Conservation (phyloP, 495 filamentous ascomycete genomes). For the Aspergillus sclerotioniger region DNA sequence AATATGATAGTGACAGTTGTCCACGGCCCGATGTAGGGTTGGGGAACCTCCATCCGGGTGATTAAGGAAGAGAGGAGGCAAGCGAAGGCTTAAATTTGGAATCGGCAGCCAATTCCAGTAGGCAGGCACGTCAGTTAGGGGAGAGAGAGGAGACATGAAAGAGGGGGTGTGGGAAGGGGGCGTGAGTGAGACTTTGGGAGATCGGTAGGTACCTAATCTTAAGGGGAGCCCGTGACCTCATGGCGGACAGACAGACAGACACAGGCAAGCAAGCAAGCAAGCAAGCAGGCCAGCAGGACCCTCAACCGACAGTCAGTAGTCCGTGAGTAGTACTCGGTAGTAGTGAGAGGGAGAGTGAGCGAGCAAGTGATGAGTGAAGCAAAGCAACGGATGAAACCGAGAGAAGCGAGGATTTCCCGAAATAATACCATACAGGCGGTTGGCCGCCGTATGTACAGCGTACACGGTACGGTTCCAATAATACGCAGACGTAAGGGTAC, state of each 20-base stretch:
- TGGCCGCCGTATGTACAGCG: background rate
- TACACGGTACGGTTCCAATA: background rate
- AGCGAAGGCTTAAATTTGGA: background rate
- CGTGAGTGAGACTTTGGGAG: too few relatives aligned
- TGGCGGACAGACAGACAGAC: too few relatives aligned
- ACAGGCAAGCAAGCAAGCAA: too few relatives aligned
- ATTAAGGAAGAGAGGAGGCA: background rate
- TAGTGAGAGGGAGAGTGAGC: background rate
- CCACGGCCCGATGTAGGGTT: background rate
- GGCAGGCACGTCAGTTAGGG: too few relatives aligned
- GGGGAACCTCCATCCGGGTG: background rate
- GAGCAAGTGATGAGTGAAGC: background rate
- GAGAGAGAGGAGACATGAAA: too few relatives aligned
- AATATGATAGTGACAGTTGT: constrained; percentile 7
- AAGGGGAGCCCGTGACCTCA: too few relatives aligned
- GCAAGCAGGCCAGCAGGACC: too few relatives aligned
- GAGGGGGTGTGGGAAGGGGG: too few relatives aligned
- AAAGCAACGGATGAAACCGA: constrained; percentile 1
- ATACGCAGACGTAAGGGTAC: constrained; percentile 12
- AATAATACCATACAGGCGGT: background rate
- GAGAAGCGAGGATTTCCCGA: constrained; percentile 8
- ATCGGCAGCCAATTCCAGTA: too few relatives aligned
- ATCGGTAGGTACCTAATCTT: too few relatives aligned
- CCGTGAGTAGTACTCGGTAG: too few relatives aligned
- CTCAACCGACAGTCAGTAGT: too few relatives aligned